Evolutionary conservation across 345 rosid genomes (phyloP).

Genomic region (Camelina laxa): DNA sequence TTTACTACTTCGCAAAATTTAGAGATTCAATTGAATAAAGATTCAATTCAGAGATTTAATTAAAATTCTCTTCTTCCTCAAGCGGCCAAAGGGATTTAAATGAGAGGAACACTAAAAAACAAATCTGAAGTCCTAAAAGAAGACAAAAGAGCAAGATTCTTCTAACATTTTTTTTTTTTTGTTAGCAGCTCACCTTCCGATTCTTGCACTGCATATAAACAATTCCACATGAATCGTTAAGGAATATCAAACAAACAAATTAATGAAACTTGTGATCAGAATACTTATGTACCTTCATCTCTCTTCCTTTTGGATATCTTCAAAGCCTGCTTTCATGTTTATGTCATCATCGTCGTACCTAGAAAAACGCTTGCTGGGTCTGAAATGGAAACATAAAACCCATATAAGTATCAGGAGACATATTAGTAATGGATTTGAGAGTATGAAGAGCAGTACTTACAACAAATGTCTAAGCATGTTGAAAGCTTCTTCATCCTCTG

Average conservation of each 20-base stretch:
- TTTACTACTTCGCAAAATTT: no score
- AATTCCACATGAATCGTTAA: not conserved
- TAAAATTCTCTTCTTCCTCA: conserved; percentile 13
- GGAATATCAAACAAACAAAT: not conserved
- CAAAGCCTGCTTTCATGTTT: conserved; percentile 88
- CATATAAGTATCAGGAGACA: not conserved
- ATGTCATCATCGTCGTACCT: conserved; percentile 60
- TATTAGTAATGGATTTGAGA: not conserved
- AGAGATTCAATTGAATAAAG: no score
- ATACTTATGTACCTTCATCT: conserved; percentile 64
- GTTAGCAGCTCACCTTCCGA: conserved; percentile 54
- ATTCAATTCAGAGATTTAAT: no score
- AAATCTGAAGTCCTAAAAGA: conserved; percentile 21
- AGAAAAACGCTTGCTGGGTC: conserved; percentile 21
- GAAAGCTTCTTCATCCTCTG: conserved; percentile 56
- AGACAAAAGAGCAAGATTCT: conserved; percentile 6
- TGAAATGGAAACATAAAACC: conserved; percentile 12
- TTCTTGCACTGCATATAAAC: conserved; percentile 56
- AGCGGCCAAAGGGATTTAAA: conserved; percentile 27
- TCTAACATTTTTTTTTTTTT: not conserved
- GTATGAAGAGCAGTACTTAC: conserved; percentile 42
- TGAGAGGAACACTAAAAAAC: conserved; percentile 2
- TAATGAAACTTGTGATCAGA: not conserved
- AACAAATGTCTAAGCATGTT: conserved; percentile 63
- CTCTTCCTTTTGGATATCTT: conserved; percentile 80